Evolutionary conservation across 73 alveolate species (phyloP).

Genomic region (Paramecium bursaria): DNA sequence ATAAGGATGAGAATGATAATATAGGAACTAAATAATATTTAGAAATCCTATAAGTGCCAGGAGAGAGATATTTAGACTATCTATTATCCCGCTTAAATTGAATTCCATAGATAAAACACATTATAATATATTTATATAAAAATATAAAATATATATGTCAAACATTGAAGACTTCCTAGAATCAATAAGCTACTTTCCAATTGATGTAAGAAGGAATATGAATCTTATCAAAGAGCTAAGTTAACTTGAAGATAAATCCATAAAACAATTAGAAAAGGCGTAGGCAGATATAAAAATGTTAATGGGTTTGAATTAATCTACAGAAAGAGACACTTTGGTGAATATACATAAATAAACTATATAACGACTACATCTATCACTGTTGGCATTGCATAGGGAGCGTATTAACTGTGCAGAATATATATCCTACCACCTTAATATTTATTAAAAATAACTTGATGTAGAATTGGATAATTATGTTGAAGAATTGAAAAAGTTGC

Average conservation of each 20-base stretch:
- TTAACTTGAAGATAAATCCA: too few species aligned
- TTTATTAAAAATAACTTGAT: conserved; percentile 11
- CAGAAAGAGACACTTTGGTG: too few species aligned
- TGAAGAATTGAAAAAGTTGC: conserved; percentile 19
- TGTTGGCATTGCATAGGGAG: conserved; percentile 39
- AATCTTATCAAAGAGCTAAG: conserved; percentile 1
- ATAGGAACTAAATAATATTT: conserved; percentile 41
- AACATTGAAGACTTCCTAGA: conserved; percentile 38
- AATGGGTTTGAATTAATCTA: too few species aligned
- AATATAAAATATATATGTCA: background rate
- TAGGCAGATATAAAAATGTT: too few species aligned
- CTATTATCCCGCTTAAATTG: background rate
- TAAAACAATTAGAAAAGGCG: too few species aligned
- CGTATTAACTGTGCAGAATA: conserved; percentile 7
- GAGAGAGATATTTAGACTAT: conserved; percentile 53
- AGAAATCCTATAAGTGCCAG: conserved; percentile 38
- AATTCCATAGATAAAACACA: too few species aligned
- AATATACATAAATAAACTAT: too few species aligned
- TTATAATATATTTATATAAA: too few species aligned
- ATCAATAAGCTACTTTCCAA: conserved; percentile 20
- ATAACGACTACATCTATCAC: conserved; percentile 1
- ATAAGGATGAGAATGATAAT: conserved; percentile 63
- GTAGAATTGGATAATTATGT: conserved; percentile 14
- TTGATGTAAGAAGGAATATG: conserved; percentile 8
- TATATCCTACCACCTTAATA: background rate